Evolutionary conservation across 108 stramenopile genomes (phyloP).

Genomic region (Cyclotella choctawhatcheeana): DNA sequence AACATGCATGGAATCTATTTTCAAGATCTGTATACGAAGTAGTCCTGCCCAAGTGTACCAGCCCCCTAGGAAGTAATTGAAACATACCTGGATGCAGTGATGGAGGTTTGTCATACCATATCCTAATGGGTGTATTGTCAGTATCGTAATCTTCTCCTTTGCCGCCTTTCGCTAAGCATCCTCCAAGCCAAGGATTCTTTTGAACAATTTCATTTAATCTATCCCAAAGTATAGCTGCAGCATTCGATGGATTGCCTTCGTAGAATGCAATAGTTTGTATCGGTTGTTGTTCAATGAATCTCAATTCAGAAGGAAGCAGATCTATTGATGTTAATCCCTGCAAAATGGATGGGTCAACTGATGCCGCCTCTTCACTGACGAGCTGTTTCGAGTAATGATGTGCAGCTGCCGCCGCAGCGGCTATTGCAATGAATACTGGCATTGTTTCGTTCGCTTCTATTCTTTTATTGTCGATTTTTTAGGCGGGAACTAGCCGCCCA

Average conservation of each 20-base stretch:
- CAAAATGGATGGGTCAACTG: slow-evolving; percentile 18
- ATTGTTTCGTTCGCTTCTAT: too few species aligned
- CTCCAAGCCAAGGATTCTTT: slow-evolving; percentile 53
- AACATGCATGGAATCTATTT: neutral
- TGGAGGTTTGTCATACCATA: slow-evolving; percentile 19
- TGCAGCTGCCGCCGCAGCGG: slow-evolving; percentile 7
- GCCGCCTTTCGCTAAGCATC: slow-evolving; percentile 9
- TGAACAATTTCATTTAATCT: slow-evolving; percentile 28
- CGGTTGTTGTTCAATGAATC: slow-evolving; percentile 34
- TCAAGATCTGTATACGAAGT: slow-evolving; percentile 1
- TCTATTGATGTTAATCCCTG: slow-evolving; percentile 35
- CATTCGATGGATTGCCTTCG: slow-evolving; percentile 11
- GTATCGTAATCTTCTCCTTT: neutral
- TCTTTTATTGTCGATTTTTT: too few species aligned
- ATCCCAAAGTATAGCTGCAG: slow-evolving; percentile 5
- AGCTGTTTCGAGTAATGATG: neutral
- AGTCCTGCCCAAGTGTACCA: neutral
- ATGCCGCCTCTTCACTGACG: neutral
- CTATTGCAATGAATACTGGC: slow-evolving; percentile 1
- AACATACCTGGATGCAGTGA: slow-evolving; percentile 8
- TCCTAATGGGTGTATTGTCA: slow-evolving; percentile 5
- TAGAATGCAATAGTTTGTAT: slow-evolving; percentile 47
- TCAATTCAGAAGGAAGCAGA: slow-evolving; percentile 46
- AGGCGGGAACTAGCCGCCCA: too few species aligned
- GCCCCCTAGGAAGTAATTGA: slow-evolving; percentile 11